Evolutionary conservation across 257 asterid species (phyloP), one percentile per base, ranked within the genome.

Genomic region (Knoxia roxburghii): DNA sequence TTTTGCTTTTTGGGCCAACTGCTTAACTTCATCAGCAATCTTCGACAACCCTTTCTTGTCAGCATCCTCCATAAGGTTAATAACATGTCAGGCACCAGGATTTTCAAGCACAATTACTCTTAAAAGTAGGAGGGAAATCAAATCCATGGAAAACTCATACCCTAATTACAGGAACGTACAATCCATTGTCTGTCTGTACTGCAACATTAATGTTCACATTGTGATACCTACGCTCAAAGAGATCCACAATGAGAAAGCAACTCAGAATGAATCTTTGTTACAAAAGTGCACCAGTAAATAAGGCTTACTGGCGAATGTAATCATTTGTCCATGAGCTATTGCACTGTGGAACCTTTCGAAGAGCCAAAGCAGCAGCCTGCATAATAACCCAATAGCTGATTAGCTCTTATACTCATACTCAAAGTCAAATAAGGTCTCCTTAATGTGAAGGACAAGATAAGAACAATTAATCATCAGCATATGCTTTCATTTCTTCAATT

Each of bases 301-400:
- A 72, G 37, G 79, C 98, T 85, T 81, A 94, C 99, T 94, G 99
- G 73, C 99, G 96, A 70, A 94, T 94, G 79, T 84, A 94, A 68
- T 87, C 95, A 65, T 88, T 85, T 69, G 95, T 94, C 99, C 99
- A 90, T 23, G 99, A 94, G 82, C 99, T 90, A 73, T 94, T 94
- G 72, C 96, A 89, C 57, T 87, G 96, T 55, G 99, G 99, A 74
- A 94, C 98, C 83, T 86, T 90, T 64, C 81, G 80, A 72, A 94
- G 96, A 76, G 99, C 99, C 88, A 94, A 81, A 76, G 99, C 99
- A 78, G 97, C 94, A 76, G 98, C 98, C 98, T 91, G 83, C 82
- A 77, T 67, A 56, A 65, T 39, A 75, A 39, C 46, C 32, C n/a
- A 37, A 69, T 48, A 24, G 62, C 24, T 39, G 30, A 63, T 27